phyloP scores from a whole-genome alignment of 2,329 filamentous ascomycete species.

The Calycina marina region DNA sequence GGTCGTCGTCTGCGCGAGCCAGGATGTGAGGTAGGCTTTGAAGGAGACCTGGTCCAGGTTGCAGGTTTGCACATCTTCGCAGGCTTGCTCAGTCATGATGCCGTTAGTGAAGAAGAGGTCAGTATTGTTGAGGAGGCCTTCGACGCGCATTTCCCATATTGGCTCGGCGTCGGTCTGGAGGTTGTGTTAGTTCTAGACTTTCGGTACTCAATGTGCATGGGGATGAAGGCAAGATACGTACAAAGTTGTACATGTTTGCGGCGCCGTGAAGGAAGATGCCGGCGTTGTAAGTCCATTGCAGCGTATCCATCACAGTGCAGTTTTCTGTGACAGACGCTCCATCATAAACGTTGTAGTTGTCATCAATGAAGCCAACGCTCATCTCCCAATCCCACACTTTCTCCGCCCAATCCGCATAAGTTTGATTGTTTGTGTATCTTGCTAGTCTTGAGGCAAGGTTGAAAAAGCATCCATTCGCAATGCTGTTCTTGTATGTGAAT shows the following conservation, averaged over 20 bases:
- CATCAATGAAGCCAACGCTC: slow-evolving; percentile 40
- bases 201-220: neutral
- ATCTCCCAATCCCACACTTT: slow-evolving; percentile 57
- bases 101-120: slow-evolving; percentile 38
- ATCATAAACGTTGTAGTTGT: slow-evolving; percentile 40
- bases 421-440: slow-evolving; percentile 60
- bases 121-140: slow-evolving; percentile 38
- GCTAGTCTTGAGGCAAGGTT: slow-evolving; percentile 51
- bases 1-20: slow-evolving; percentile 46
- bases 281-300: slow-evolving; percentile 56
- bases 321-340: slow-evolving; percentile 40
- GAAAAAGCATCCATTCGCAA: slow-evolving; percentile 47
- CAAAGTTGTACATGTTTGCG: slow-evolving; percentile 32
- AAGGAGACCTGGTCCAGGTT: slow-evolving; percentile 47
- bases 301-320: slow-evolving; percentile 41
- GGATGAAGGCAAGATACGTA: slow-evolving; percentile 19
- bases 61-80: slow-evolving; percentile 43
- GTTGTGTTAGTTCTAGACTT: slow-evolving; percentile 2
- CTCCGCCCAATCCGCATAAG: slow-evolving; percentile 65
- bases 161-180: slow-evolving; percentile 15
- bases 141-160: slow-evolving; percentile 42
- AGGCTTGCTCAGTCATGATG: slow-evolving; percentile 33
- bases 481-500: slow-evolving; percentile 60
- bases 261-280: slow-evolving; percentile 49
- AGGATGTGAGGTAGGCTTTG: slow-evolving; percentile 47